Evolutionary conservation across 2,329 filamentous ascomycete genomes (phyloP), one percentile per base, ranked within the genome.

Genomic region (Pseudophaeomoniella oleicola): DNA sequence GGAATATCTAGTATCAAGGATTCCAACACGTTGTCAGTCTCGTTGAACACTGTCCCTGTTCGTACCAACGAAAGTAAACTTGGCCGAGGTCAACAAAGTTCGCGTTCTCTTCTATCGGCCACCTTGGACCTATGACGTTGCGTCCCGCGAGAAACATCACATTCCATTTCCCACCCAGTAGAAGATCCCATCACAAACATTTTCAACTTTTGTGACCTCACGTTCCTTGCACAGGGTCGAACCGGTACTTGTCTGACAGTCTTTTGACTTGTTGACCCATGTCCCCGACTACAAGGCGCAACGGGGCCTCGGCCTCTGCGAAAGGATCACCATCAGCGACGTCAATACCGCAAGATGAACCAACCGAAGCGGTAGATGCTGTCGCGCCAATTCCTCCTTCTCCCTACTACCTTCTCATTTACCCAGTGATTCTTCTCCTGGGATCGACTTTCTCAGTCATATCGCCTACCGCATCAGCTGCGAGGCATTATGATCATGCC

Each of bases 401-500:
- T 4, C 29, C 45, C 16, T 48, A 44, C 39, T 42, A 48, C 15
- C 70, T 94, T 18, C 56, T 64, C 2, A 61, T 83, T 41, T 96
- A 94, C 62, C 88, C 88, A 3, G 48, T 64, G 16, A 78, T 87
- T 4, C 75, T 98, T 39, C 44, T 85, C 38, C 71, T 94, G 46
- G 90, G 90, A 45, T 81, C 83, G 17, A 51, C 92, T 46, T 94
- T 84, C 68, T 79, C 80, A 32, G 62, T 75, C 22, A 60, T 96
- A 36, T 87, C 85, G 13, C 86, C 86, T 1, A 63, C 74, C 76
- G 9, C 77, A 75, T 31, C 58, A 56, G 51, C 62, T 64, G 33
- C 67, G 72, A 38, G 45, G 13, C 19, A 30, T 16, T 15, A 29
- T 15, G 10, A n/a, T 16, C 32, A 45, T 18, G 34, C 35, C 15